Evolutionary conservation across 73 alveolate species (phyloP).

Genomic region (Paramecium octaurelia): DNA sequence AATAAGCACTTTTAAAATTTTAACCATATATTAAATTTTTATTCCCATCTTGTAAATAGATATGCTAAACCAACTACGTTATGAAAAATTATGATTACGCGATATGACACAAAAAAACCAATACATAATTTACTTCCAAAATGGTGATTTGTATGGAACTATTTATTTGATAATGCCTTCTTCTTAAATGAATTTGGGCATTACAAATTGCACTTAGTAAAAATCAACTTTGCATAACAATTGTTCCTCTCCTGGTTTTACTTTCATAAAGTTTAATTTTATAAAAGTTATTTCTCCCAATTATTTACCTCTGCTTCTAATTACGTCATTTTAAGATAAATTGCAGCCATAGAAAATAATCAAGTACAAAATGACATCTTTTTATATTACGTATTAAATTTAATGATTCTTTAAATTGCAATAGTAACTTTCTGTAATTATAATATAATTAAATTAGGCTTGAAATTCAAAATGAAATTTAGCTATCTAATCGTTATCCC

Average conservation of each 20-base stretch:
- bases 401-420: background rate
- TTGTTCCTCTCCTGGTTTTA: background rate
- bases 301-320: background rate
- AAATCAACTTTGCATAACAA: conserved; percentile 3
- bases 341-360: background rate
- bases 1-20: background rate
- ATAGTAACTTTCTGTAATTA: background rate
- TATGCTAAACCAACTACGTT: conserved; percentile 35
- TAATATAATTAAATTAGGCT: background rate
- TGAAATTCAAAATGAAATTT: background rate
- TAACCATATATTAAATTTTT: conserved; percentile 22
- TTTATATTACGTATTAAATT: background rate
- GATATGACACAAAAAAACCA: background rate
- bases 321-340: background rate
- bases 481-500: background rate
- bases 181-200: conserved; percentile 51
- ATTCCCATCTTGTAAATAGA: conserved; percentile 56
- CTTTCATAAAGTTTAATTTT: background rate
- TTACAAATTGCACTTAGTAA: background rate
- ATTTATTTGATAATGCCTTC: conserved; percentile 47
- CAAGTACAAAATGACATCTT: background rate
- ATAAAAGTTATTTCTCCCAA: background rate
- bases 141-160: conserved; percentile 1
- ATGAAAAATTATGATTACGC: background rate
- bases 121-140: background rate